phyloP scores from a whole-genome alignment of 2,329 filamentous ascomycete species.

The Aspergillus sp. region DNA sequence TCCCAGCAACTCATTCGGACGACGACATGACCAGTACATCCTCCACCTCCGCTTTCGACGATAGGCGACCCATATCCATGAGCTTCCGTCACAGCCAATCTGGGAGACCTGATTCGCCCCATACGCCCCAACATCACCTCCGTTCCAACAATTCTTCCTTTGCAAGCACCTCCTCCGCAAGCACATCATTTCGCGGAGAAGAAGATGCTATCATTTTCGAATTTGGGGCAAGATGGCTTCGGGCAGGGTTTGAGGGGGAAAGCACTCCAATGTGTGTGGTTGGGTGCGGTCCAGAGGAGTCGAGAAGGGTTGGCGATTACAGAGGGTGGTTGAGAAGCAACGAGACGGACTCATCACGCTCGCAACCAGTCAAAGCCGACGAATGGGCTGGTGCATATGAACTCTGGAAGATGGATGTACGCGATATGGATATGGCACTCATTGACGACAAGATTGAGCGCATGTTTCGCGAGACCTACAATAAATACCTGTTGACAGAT shows the following conservation, averaged over 20 bases:
- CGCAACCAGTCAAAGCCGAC: constrained; percentile 32
- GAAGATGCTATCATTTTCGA: constrained; percentile 86
- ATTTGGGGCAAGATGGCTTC: constrained; percentile 74
- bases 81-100: constrained; percentile 35
- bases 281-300: constrained; percentile 72
- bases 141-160: constrained; percentile 55
- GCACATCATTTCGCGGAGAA: constrained; percentile 64
- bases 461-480: constrained; percentile 76
- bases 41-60: constrained; percentile 19
- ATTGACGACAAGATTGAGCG: constrained; percentile 86
- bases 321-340: constrained; percentile 65
- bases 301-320: constrained; percentile 79
- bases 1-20: constrained; percentile 1
- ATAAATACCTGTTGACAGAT: constrained; percentile 65
- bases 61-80: constrained; percentile 20
- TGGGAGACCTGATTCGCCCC: constrained; percentile 53
- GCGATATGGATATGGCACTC: constrained; percentile 72
- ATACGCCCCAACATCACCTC: constrained; percentile 56
- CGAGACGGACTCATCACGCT: constrained; percentile 47
- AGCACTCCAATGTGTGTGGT: constrained; percentile 70
- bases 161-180: constrained; percentile 60
- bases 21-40: constrained; percentile 21
- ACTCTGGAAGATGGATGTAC: constrained; percentile 77
- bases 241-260: constrained; percentile 85
- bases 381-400: constrained; percentile 58